These are phyloP conservation scores for Epichloe coenophiala DNA, from an alignment of 2,329 filamentous ascomycete genomes.

Conservation along the genomic window DNA sequence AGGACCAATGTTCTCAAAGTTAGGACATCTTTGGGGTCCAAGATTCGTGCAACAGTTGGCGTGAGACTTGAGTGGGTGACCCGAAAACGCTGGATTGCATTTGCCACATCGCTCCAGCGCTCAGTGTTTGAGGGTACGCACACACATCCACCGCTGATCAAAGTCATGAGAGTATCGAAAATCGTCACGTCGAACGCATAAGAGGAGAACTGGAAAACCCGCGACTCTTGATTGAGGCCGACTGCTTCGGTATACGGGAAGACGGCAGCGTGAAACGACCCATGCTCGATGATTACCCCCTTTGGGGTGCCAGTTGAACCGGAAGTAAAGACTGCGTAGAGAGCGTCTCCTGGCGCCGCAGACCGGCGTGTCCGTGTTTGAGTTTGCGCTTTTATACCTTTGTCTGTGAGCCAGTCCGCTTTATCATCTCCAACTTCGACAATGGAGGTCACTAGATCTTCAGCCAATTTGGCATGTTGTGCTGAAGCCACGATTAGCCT, in stretches of 20 bases:
- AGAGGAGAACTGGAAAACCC: slow-evolving; percentile 8
- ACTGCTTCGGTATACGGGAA: not conserved
- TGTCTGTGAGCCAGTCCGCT: not conserved
- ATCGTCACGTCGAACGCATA: slow-evolving; percentile 11
- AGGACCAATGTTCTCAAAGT: slow-evolving; percentile 2
- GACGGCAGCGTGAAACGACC: not conserved
- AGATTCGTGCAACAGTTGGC: slow-evolving; percentile 6
- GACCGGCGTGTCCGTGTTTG: no score
- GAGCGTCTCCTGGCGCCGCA: not conserved
- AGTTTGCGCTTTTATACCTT: not conserved
- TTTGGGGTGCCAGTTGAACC: not conserved
- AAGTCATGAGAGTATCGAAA: slow-evolving; percentile 9
- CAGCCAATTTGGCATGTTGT: not conserved
- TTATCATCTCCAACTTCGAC: not conserved
- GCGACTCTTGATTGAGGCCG: not conserved
- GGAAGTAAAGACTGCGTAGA: not conserved
- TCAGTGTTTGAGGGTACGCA: slow-evolving; percentile 10
- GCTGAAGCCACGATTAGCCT: not conserved
- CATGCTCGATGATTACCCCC: not conserved
- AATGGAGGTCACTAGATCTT: not conserved
- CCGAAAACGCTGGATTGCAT: slow-evolving; percentile 4
- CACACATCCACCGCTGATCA: slow-evolving; percentile 9
- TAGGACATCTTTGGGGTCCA: not conserved
- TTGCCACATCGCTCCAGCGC: slow-evolving; percentile 7
- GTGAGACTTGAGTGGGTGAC: slow-evolving; percentile 5